Percentiles rank a stretch among this genome's conserved stretches.
Evolutionary conservation across 202 grass and related monocot species (phyloP).

Genomic region (Carex sylvatica): DNA sequence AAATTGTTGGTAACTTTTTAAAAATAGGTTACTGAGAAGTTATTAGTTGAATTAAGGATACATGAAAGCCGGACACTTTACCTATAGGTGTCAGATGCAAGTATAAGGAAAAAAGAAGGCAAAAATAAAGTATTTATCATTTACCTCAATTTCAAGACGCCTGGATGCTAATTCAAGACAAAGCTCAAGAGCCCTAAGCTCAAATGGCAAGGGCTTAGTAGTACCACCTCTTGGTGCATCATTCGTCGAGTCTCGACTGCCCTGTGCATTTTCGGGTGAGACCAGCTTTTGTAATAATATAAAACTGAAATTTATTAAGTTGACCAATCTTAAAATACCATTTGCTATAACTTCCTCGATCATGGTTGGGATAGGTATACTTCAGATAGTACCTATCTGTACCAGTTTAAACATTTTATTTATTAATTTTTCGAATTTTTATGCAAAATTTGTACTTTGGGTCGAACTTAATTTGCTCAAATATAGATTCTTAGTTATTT

Average conservation of each 20-base stretch:
- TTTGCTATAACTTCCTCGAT: background rate
- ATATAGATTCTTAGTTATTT: background rate
- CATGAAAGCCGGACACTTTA: background rate
- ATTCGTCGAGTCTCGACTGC: background rate
- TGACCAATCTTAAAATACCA: background rate
- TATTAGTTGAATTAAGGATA: background rate
- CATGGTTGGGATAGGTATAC: background rate
- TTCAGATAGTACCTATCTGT: background rate
- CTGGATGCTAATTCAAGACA: constrained; percentile 55
- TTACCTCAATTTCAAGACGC: constrained; percentile 54
- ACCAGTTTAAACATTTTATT: background rate
- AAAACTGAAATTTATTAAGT: background rate
- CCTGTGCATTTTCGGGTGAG: background rate
- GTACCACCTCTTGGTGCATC: background rate
- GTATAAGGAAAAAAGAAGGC: background rate
- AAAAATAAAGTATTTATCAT: background rate
- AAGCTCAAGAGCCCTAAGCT: constrained; percentile 57
- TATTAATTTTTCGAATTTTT: background rate
- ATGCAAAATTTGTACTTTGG: background rate
- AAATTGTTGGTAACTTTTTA: background rate
- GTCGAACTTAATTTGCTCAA: background rate
- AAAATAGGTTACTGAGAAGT: background rate
- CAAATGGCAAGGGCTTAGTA: constrained; percentile 47
- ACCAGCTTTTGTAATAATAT: background rate
- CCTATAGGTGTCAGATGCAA: background rate